Evolutionary conservation across 1,284 basidiomycete genomes (phyloP), one percentile per base, ranked within the genome.

Genomic region (Mycosarcoma mackinlayi): DNA sequence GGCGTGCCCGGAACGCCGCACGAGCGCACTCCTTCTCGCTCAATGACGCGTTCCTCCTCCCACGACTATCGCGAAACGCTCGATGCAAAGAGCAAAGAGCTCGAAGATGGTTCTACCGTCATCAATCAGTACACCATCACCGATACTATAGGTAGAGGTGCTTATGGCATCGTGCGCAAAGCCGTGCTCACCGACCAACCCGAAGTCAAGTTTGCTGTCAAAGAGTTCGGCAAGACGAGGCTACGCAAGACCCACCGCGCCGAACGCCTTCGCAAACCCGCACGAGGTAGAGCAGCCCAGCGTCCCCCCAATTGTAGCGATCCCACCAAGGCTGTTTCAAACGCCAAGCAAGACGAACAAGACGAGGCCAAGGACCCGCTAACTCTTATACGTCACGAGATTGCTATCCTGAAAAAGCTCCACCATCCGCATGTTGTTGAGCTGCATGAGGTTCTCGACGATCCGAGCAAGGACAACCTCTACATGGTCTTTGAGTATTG

Each of bases 401-500:
- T 78, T 41, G 75, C 75, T 28, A 78, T 78, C 46, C 59, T 72
- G 59, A 79, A 78, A 56, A 82, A 76, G 67, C 67, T 83, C 8
- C 54, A 68, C 25, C 82, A 86, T 82, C 83, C 77, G 0, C 54
- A 83, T 31, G 69, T 88, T n/a, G 85, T 86, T 6, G 81, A 83
- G 25, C 82, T 87, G 1, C 86, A 84, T 77, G 87, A 87, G 72
- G 86, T 86, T 2, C 84, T 88, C 33, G 87, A 87, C 24, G 86
- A 87, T 3, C 84, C 85, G 2, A 80, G 81, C 34, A 83, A 84
- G 18, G 87, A 87, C 63, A 82, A 83, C 2, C 81, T 87, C 3
- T 86, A 86, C 72, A 85, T 87, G 79, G 84, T 84, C 53, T 73
- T 76, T 51, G 78, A 74, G 35, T 67, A 76, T 54, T 69, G 66